phyloP scores from a whole-genome alignment of 805 yeast genomes.

The Kodamaea jinghongensis region DNA sequence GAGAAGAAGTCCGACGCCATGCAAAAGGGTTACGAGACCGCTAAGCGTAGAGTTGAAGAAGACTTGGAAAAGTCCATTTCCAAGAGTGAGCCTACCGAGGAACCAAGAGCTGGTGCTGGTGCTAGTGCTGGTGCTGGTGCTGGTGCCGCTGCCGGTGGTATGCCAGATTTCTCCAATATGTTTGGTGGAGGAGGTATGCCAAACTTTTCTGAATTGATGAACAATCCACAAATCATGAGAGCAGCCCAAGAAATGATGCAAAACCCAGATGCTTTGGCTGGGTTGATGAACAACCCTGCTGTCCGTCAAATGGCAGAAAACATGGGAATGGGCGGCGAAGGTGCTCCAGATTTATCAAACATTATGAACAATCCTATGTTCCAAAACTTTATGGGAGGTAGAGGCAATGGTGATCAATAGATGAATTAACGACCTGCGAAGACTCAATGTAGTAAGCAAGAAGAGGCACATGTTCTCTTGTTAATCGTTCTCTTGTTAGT shows the following conservation, averaged over 20 bases:
- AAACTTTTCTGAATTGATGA: conserved; percentile 65
- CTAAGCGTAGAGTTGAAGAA: conserved; percentile 81
- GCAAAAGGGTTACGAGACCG: conserved; percentile 92
- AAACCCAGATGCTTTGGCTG: conserved; percentile 72
- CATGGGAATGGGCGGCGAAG: conserved; percentile 65
- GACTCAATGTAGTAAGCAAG: too few species aligned
- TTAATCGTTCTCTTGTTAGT: too few species aligned
- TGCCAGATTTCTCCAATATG: conserved; percentile 76
- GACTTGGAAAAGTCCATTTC: conserved; percentile 49
- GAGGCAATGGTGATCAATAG: not conserved
- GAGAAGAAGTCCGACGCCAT: conserved; percentile 80
- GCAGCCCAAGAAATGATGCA: conserved; percentile 88
- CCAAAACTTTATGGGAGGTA: conserved; percentile 62
- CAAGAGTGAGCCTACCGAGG: conserved; percentile 21
- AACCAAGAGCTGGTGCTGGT: conserved; percentile 12
- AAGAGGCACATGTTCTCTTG: too few species aligned
- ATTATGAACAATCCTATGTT: conserved; percentile 81
- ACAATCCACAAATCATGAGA: conserved; percentile 88
- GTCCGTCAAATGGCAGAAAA: conserved; percentile 80
- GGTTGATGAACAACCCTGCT: conserved; percentile 77
- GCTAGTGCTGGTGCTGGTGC: conserved; percentile 38
- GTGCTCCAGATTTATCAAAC: conserved; percentile 58
- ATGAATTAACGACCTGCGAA: too few species aligned
- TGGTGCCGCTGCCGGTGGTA: conserved; percentile 48
- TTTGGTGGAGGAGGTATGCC: conserved; percentile 76